Evolutionary conservation across 352 stramenopile species (phyloP), one percentile per base, ranked within the genome.

Genomic region (Phytopythium vexans): DNA sequence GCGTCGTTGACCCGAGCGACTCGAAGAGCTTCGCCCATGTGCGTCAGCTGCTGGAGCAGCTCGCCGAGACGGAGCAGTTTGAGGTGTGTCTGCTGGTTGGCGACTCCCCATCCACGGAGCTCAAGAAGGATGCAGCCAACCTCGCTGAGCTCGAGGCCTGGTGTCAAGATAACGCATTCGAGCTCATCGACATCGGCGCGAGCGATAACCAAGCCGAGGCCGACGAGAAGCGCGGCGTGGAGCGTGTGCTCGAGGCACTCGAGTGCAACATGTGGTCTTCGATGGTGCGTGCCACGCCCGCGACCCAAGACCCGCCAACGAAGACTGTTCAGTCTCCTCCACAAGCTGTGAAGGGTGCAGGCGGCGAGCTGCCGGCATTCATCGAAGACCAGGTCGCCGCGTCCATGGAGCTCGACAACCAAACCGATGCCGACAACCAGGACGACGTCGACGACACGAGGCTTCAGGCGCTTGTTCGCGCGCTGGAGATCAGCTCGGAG

Each of bases 241-340:
- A 82, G 9, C 74, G 82, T n/a, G 74, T 91, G 31, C 56, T 93
- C 14, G 82, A 93, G 49, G 80, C 77, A 10, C 56, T 93, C 43
- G 67, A 93, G 16, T 89, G 80, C 61, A 90, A 79, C 43, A 86
- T 91, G 74, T 93, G 82, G 82, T 53, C 55, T 11, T 89, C 82
- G 2, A 91, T 93, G 76, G 70, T 81, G 49, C 85, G 80, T 66
- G 55, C 62, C 1, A 50, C 51, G 50, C 52, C 49, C 1, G 52
- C 65, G 6, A 32, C 14, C 1, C 45, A 52, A n/a, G 2, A 45
- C 21, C n/a, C 5, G 12, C n/a, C 7, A 32, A 44, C 38, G 21
- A 27, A 27, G 21, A 27, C 21, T 27, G 21, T 27, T 27, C 21
- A 27, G 21, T 27, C 21, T 27, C 21, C 21, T 2, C 21, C 21